These are phyloP conservation scores for Metschnikowia reukaufii DNA, from an alignment of 805 yeast genomes.

Conservation along the genomic window DNA sequence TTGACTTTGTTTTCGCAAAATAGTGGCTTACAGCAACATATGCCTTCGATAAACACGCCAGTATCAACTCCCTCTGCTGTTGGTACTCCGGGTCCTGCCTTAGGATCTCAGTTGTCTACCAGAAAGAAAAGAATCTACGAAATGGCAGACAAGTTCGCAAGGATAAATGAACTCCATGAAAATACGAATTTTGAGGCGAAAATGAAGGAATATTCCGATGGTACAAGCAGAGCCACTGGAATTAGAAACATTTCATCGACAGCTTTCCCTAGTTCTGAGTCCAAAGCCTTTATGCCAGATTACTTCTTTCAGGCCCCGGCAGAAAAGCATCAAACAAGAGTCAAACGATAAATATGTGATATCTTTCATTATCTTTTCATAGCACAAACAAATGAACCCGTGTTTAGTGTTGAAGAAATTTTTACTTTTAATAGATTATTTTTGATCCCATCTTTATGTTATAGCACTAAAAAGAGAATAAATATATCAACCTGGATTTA, in stretches of 20 bases:
- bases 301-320: conserved; percentile 17
- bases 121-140: conserved; percentile 41
- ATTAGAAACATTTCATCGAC: conserved; percentile 8
- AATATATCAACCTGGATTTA: background rate
- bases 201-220: conserved; percentile 10
- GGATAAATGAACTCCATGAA: conserved; percentile 38
- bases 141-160: conserved; percentile 40
- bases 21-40: conserved; percentile 22
- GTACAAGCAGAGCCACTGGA: conserved; percentile 7
- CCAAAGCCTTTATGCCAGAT: conserved; percentile 20
- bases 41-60: conserved; percentile 19
- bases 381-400: no score
- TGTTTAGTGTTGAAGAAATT: no score
- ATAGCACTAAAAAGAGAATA: no score
- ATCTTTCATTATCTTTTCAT: no score
- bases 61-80: conserved; percentile 13
- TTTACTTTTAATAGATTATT: no score
- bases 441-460: no score
- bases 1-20: conserved; percentile 34
- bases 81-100: conserved; percentile 8
- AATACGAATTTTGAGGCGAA: conserved; percentile 2
- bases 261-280: conserved; percentile 19
- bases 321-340: conserved; percentile 29
- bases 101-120: conserved; percentile 32
- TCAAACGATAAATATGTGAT: conserved; percentile 17